Percentiles rank a stretch among this genome's conserved stretches.
Evolutionary conservation across 2,329 filamentous ascomycete genomes (phyloP).

Genomic region (Didymella keratinophila): DNA sequence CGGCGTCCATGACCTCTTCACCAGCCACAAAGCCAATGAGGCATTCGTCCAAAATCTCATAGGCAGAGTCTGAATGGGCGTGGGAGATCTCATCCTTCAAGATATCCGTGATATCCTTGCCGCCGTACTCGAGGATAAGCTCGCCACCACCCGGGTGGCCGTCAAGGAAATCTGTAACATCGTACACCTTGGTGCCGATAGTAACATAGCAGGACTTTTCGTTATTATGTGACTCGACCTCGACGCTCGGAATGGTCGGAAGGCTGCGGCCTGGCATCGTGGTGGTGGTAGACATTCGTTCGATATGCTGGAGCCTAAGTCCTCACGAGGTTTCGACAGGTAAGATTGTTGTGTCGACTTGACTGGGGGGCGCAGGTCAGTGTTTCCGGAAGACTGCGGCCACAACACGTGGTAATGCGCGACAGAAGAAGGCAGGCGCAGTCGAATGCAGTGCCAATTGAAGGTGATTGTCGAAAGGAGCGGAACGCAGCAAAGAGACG

Average conservation of each 20-base stretch:
- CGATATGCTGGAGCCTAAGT: neutral
- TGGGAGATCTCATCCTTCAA: slow-evolving; percentile 86
- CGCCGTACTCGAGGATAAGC: slow-evolving; percentile 86
- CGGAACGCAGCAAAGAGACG: slow-evolving; percentile 4
- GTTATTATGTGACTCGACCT: slow-evolving; percentile 83
- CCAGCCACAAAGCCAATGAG: slow-evolving; percentile 80
- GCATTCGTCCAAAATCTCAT: slow-evolving; percentile 89
- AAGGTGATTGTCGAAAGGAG: neutral
- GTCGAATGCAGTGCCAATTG: neutral
- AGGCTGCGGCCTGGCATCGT: slow-evolving; percentile 81
- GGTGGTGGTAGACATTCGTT: slow-evolving; percentile 52
- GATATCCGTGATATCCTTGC: slow-evolving; percentile 83
- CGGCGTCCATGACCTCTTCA: slow-evolving; percentile 62
- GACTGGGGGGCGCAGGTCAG: slow-evolving; percentile 3
- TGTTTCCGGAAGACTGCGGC: neutral
- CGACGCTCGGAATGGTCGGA: slow-evolving; percentile 80
- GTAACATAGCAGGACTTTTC: slow-evolving; percentile 91
- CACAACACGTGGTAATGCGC: neutral
- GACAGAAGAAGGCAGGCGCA: neutral
- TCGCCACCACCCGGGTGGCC: slow-evolving; percentile 91
- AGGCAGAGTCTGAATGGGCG: slow-evolving; percentile 88
- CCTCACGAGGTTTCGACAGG: neutral
- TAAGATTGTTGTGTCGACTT: neutral
- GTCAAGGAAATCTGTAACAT: slow-evolving; percentile 89
- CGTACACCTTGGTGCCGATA: slow-evolving; percentile 88